A percentile compares a stretch with the other conserved stretches of the same genome.
Conservation (phyloP, 2,329 filamentous ascomycete species). For the Penicillium polonicum region DNA sequence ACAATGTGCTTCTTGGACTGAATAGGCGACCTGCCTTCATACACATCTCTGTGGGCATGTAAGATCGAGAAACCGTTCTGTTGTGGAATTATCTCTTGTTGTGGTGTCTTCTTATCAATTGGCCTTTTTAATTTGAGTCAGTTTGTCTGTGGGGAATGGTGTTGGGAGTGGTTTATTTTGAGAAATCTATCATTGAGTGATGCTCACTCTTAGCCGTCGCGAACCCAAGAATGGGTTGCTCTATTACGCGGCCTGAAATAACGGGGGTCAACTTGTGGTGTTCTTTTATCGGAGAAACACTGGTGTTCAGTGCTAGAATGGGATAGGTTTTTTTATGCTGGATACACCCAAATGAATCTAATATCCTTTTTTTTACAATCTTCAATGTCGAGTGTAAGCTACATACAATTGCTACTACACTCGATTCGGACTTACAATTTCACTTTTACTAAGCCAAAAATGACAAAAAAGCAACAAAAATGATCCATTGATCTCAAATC, state of each 20-base stretch:
- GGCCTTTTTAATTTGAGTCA: neutral
- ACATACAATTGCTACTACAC: neutral
- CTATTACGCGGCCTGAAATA: neutral
- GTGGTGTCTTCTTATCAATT: neutral
- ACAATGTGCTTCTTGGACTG: neutral
- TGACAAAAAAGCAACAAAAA: slow-evolving; percentile 14
- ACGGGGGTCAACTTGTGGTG: too few relatives aligned
- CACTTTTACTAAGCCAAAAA: neutral
- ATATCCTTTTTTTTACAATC: neutral
- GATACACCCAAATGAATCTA: neutral
- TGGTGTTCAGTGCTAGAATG: neutral
- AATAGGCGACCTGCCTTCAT: neutral
- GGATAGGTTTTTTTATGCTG: neutral
- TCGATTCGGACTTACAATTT: neutral
- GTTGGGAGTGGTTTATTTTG: neutral
- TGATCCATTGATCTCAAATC: neutral
- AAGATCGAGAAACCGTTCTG: neutral
- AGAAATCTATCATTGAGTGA: neutral
- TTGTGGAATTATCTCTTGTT: neutral
- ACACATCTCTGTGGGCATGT: neutral
- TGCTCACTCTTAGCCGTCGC: neutral
- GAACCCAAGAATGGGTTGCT: neutral
- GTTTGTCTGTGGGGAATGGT: neutral
- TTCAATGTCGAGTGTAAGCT: neutral
- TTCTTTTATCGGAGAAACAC: neutral